phyloP scores from a whole-genome alignment of 176 grass and related monocot species.

The Bromus sterilis region DNA sequence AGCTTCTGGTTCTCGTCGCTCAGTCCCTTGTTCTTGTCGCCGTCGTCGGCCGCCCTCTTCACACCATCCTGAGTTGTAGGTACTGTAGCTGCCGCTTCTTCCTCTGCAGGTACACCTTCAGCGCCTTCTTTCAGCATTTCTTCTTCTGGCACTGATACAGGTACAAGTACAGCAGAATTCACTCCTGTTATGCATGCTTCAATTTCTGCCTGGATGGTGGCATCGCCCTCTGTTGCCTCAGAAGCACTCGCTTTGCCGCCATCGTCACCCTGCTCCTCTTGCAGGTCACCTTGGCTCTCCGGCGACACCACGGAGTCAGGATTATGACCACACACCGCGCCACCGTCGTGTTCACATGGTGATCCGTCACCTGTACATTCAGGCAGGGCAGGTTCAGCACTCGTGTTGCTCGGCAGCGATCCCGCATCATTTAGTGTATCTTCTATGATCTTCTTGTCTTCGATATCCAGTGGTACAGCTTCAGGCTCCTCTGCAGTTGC shows the following conservation, averaged over 20 bases:
- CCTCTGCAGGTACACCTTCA: no score
- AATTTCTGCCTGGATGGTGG: not conserved
- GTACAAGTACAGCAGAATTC: not conserved
- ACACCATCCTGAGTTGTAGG: not conserved
- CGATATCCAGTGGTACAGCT: not conserved
- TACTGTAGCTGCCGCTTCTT: not conserved
- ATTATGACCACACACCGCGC: not conserved
- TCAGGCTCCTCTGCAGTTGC: not conserved
- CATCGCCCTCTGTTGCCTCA: not conserved
- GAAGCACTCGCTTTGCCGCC: not conserved
- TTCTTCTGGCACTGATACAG: not conserved
- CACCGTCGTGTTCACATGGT: not conserved
- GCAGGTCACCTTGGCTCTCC: not conserved
- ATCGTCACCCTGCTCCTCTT: not conserved
- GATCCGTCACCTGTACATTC: not conserved
- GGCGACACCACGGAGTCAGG: not conserved
- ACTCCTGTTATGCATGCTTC: not conserved
- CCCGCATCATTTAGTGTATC: not conserved
- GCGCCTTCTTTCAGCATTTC: not conserved
- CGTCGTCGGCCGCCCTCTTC: not conserved
- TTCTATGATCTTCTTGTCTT: not conserved
- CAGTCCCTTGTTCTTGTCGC: conserved; percentile 12
- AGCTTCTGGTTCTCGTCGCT: conserved; percentile 62
- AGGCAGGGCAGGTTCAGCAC: not conserved
- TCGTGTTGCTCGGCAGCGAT: no score